Evolutionary conservation across 176 grass and related monocot species (phyloP).

Genomic region (Eremochloa ophiuroides): DNA sequence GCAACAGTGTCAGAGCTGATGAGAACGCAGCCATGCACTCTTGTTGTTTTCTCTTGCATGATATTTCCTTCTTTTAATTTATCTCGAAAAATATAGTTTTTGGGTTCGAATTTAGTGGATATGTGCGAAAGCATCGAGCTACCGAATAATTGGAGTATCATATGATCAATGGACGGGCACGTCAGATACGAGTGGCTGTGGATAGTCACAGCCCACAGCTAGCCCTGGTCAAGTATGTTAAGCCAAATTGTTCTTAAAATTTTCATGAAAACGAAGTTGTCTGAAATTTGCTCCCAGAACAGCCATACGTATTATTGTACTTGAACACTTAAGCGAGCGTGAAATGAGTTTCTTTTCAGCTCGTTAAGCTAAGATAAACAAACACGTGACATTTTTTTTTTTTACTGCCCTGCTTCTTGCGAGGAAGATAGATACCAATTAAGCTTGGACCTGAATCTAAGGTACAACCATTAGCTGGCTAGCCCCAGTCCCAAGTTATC

Average conservation of each 20-base stretch:
- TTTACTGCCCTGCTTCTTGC: neutral
- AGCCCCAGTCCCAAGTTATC: slow-evolving; percentile 20
- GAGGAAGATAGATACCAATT: neutral
- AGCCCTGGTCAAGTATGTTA: slow-evolving; percentile 8
- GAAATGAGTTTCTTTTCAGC: neutral
- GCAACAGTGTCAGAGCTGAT: slow-evolving; percentile 41
- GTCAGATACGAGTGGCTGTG: neutral
- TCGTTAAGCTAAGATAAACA: neutral
- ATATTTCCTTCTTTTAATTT: neutral
- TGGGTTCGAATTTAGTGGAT: neutral
- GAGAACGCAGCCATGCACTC: slow-evolving; percentile 14
- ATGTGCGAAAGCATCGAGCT: neutral
- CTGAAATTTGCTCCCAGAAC: neutral
- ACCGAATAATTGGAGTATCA: slow-evolving; percentile 15
- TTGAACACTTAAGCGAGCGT: neutral
- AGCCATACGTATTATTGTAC: neutral
- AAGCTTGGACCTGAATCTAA: neutral
- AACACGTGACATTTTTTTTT: neutral
- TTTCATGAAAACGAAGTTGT: neutral
- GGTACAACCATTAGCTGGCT: neutral
- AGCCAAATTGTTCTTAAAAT: neutral
- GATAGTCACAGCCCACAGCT: neutral
- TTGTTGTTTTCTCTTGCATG: neutral
- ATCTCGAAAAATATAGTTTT: neutral
- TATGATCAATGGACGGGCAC: neutral